Evolutionary conservation across 1,284 basidiomycete species (phyloP).

Genomic region (Vanrija humicola): DNA sequence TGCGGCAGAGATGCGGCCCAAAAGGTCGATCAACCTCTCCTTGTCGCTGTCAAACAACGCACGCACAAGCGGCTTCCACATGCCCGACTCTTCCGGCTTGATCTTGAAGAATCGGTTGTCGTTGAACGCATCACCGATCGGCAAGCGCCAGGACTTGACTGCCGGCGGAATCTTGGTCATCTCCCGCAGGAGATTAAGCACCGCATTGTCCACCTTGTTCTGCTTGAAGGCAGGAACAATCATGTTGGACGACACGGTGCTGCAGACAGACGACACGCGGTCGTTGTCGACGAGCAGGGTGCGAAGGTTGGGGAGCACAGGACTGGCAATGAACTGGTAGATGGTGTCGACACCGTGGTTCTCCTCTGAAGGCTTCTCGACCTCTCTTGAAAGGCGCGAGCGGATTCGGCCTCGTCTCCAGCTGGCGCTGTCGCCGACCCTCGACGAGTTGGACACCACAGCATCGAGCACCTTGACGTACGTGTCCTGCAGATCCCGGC

Average conservation of each 20-base stretch:
- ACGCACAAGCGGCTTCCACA: slow-evolving; percentile 77
- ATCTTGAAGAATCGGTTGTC: slow-evolving; percentile 81
- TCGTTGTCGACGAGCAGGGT: slow-evolving; percentile 81
- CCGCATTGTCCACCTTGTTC: slow-evolving; percentile 44
- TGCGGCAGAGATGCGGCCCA: slow-evolving; percentile 80
- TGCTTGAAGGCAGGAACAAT: slow-evolving; percentile 65
- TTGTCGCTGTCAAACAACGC: slow-evolving; percentile 82
- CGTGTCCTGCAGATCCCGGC: slow-evolving; percentile 88
- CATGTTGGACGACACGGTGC: slow-evolving; percentile 80
- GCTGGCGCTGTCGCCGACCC: slow-evolving; percentile 56
- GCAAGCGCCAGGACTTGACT: slow-evolving; percentile 77
- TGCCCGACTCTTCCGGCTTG: slow-evolving; percentile 51
- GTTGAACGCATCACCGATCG: slow-evolving; percentile 74
- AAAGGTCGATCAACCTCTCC: slow-evolving; percentile 74
- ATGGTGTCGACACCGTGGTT: slow-evolving; percentile 51
- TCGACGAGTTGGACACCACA: slow-evolving; percentile 67
- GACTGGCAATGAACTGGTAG: slow-evolving; percentile 65
- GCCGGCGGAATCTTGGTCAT: slow-evolving; percentile 74
- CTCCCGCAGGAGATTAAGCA: slow-evolving; percentile 65
- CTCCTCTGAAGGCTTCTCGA: background rate
- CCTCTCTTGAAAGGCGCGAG: background rate
- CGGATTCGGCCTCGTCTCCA: slow-evolving; percentile 13
- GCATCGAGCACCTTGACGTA: slow-evolving; percentile 82
- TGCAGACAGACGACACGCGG: slow-evolving; percentile 70
- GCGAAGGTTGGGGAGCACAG: slow-evolving; percentile 70